Conservation (phyloP, 306 rosid species). For the Quercus gilva region DNA sequence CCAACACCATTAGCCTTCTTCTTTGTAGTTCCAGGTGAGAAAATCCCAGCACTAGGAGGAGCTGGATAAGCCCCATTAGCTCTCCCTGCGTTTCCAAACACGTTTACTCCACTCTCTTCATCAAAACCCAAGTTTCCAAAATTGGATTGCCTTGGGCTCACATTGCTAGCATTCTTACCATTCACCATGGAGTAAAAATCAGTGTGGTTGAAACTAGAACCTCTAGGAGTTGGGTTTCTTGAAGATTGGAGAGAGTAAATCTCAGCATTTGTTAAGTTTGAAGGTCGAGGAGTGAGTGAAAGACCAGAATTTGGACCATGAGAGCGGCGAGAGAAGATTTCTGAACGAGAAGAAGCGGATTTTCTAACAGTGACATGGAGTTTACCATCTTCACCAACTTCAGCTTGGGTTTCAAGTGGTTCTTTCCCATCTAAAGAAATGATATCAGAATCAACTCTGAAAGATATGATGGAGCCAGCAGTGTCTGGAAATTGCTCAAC, state of each 20-base stretch:
- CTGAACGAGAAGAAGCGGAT: slow-evolving; percentile 63
- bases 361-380: slow-evolving; percentile 72
- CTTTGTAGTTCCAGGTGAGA: slow-evolving; percentile 63
- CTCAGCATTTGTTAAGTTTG: slow-evolving; percentile 78
- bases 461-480: slow-evolving; percentile 67
- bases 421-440: slow-evolving; percentile 77
- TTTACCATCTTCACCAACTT: slow-evolving; percentile 80
- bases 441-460: slow-evolving; percentile 76
- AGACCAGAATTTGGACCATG: slow-evolving; percentile 63
- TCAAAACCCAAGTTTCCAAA: slow-evolving; percentile 58
- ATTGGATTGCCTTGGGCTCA: slow-evolving; percentile 64
- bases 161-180: slow-evolving; percentile 44
- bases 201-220: slow-evolving; percentile 75
- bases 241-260: slow-evolving; percentile 76
- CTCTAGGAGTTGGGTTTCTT: slow-evolving; percentile 81
- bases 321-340: slow-evolving; percentile 56
- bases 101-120: slow-evolving; percentile 50
- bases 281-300: slow-evolving; percentile 69
- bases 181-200: slow-evolving; percentile 70
- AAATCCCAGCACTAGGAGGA: slow-evolving; percentile 57
- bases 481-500: slow-evolving; percentile 86
- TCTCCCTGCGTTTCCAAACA: slow-evolving; percentile 13
- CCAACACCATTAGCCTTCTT: slow-evolving; percentile 31
- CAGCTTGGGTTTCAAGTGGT: slow-evolving; percentile 71
- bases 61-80: slow-evolving; percentile 49